These are phyloP conservation scores for Eucalyptus sp. DNA, from an alignment of 345 rosid genomes.

Conservation along the genomic window DNA sequence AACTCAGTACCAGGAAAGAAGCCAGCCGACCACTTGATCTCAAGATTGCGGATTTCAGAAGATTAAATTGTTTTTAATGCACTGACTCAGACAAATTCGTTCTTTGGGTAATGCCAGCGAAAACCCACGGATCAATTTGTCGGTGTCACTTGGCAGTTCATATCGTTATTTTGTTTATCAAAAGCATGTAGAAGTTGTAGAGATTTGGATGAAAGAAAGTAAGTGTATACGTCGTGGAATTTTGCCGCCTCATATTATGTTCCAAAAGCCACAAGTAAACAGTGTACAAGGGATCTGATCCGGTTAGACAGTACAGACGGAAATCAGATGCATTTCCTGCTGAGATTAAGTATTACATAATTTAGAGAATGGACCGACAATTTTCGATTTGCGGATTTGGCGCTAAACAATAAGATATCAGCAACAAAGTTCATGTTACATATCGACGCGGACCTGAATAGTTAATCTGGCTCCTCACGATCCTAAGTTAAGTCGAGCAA, in stretches of 20 bases:
- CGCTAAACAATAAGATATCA: not conserved
- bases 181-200: not conserved
- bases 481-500: not conserved
- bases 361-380: not conserved
- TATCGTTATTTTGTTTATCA: not conserved
- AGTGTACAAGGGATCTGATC: not conserved
- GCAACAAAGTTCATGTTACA: not conserved
- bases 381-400: not conserved
- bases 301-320: not conserved
- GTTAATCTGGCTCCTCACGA: not conserved
- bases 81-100: not conserved
- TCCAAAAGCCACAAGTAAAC: not conserved
- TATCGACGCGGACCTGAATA: not conserved
- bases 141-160: not conserved
- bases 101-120: not conserved
- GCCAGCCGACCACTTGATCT: not conserved
- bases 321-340: conserved; percentile 11
- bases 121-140: not conserved
- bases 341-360: conserved; percentile 5
- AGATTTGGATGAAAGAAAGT: not conserved
- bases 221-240: not conserved
- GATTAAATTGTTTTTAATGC: not conserved
- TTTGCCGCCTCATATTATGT: not conserved
- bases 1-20: not conserved
- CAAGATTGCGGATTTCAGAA: not conserved